Evolutionary conservation across 2,329 filamentous ascomycete genomes (phyloP).

Genomic region (Ceratocystis alfenasii): DNA sequence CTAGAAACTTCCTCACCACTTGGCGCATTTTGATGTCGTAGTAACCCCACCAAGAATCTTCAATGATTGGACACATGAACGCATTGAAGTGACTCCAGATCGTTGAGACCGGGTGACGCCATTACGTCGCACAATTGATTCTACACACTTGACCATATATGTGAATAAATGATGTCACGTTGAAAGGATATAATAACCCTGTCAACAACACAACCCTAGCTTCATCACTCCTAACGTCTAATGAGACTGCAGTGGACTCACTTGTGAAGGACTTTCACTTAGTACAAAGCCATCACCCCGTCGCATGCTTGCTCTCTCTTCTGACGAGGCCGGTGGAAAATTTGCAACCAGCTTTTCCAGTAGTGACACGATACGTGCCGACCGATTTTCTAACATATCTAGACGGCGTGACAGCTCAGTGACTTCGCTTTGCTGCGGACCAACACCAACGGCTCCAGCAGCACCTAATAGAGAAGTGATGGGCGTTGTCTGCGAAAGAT

Average conservation of each 20-base stretch:
- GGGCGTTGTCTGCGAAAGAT: constrained; percentile 30
- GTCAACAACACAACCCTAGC: neutral
- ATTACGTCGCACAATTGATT: neutral
- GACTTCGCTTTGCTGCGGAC: constrained; percentile 31
- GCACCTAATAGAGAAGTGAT: neutral
- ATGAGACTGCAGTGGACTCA: neutral
- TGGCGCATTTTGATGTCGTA: neutral
- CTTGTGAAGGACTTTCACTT: neutral
- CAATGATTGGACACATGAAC: neutral
- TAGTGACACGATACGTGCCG: constrained; percentile 39
- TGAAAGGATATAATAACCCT: neutral
- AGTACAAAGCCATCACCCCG: neutral
- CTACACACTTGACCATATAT: neutral
- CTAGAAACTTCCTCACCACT: neutral
- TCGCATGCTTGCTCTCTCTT: neutral
- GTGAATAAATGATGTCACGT: neutral
- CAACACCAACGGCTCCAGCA: constrained; percentile 24
- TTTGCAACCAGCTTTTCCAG: constrained; percentile 30
- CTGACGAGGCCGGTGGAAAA: neutral
- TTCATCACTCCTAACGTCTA: neutral
- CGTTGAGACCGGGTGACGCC: neutral
- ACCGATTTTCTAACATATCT: constrained; percentile 39
- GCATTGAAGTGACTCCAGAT: neutral
- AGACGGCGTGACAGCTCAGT: constrained; percentile 36
- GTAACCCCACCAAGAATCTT: neutral